These are phyloP conservation scores for Aspergillus brunneoviolaceus DNA, from an alignment of 2,329 filamentous ascomycete genomes.

Conservation along the genomic window DNA sequence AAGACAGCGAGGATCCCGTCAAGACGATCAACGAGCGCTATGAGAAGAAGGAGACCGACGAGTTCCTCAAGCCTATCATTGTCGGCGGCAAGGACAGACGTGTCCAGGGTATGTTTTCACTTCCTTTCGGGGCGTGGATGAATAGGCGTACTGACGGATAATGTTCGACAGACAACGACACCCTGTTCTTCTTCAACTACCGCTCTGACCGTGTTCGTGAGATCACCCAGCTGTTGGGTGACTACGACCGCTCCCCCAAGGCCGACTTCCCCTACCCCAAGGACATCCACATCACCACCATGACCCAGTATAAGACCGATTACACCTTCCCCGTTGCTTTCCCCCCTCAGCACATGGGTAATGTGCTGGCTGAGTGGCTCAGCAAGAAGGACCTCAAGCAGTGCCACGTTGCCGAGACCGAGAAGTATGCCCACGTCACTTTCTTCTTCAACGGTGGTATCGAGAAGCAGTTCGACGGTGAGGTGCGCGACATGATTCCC, in stretches of 20 bases:
- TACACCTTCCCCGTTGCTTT: slow-evolving; percentile 93
- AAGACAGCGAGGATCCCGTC: slow-evolving; percentile 79
- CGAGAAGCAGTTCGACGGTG: slow-evolving; percentile 91
- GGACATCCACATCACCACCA: slow-evolving; percentile 83
- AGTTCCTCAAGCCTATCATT: slow-evolving; percentile 98
- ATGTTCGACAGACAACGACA: slow-evolving; percentile 69
- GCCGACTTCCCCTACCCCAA: slow-evolving; percentile 94
- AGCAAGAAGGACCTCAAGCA: slow-evolving; percentile 86
- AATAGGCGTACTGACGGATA: slow-evolving; percentile 16
- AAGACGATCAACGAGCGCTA: slow-evolving; percentile 86
- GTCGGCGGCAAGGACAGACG: slow-evolving; percentile 81
- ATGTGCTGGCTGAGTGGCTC: slow-evolving; percentile 97
- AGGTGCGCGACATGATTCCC: slow-evolving; percentile 89
- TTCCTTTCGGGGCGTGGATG: not conserved
- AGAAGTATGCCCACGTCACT: slow-evolving; percentile 99
- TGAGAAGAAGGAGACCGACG: slow-evolving; percentile 83
- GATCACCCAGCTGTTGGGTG: slow-evolving; percentile 89
- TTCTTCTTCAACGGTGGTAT: slow-evolving; percentile 99
- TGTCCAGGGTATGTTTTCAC: slow-evolving; percentile 66
- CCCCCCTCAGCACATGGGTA: slow-evolving; percentile 91
- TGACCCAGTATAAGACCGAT: slow-evolving; percentile 97
- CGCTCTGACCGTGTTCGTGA: slow-evolving; percentile 96
- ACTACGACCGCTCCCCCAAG: slow-evolving; percentile 83
- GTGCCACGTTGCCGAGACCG: slow-evolving; percentile 95
- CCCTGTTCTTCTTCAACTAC: slow-evolving; percentile 99